Evolutionary conservation across 306 rosid genomes (phyloP), one percentile per base, ranked within the genome.

Genomic region (Lathyrus tuberosus): DNA sequence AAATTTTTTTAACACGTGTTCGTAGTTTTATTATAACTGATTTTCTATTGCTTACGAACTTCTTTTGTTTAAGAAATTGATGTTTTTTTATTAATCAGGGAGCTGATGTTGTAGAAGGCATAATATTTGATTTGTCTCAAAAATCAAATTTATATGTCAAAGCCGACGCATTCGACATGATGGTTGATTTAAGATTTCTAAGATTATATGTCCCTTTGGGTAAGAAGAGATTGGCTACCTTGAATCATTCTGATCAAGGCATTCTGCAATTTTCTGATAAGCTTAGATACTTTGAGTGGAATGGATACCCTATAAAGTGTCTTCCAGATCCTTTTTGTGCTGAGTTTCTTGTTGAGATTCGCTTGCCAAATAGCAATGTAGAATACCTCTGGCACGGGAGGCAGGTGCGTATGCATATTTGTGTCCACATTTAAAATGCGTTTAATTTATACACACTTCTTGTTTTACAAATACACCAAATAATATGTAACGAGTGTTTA

Each of bases 321-420:
- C 56, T 73, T 14, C 71, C 71, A 40, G 35, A 26, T 15, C 26
- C 5, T 35, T 51, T 73, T 53, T 30, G 17, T 61, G 42, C 62
- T 2, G 13, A 10, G 14, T 14, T n/a, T 0, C 68, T 72, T 38
- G 65, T 30, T 61, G 53, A 71, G 65, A 11, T 80, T 66, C 30
- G 1, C 18, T 13, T 76, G 75, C 71, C 43, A 0, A 1, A 24
- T 0, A 71, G 56, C 56, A 3, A 42, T 1, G 24, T 79, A n/a
- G 6, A 40, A 31, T 6, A 40, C 10, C 53, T 79, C 11, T 79
- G 82, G 78, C 31, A 40, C 1, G 71, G 75, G 11, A 8, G 2
- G 2, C 74, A 58, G 74, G 78, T 78, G 44, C 4, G 41, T 3
- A 20, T 20, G 22, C 22, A 20, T 20, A 20, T 20, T 20, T 20